Percentiles rank a stretch among this genome's conserved stretches.
These are phyloP conservation scores for Cryptosporidium sp. DNA, from an alignment of 169 alveolate species.

Conservation along the genomic window DNA sequence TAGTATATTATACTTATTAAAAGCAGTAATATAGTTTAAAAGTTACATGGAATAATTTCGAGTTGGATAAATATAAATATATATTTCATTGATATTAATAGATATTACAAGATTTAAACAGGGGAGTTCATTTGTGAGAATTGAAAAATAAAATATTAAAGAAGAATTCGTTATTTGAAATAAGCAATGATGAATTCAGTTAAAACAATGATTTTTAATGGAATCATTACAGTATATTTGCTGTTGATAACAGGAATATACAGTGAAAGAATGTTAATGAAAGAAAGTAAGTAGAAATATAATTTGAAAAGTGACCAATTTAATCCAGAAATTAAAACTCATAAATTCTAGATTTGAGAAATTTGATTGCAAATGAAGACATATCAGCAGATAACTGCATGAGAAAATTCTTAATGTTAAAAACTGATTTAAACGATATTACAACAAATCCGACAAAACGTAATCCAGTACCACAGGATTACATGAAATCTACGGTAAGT, in stretches of 20 bases:
- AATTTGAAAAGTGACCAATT: background rate
- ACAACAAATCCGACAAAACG: constrained; percentile 70
- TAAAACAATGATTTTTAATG: background rate
- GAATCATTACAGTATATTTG: background rate
- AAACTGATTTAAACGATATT: constrained; percentile 38
- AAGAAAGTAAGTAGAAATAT: background rate
- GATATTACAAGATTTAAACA: background rate
- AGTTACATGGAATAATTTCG: constrained; percentile 22
- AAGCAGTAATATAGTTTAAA: background rate
- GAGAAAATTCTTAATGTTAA: constrained; percentile 49
- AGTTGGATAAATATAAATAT: background rate
- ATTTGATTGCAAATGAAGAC: constrained; percentile 16
- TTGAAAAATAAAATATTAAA: background rate
- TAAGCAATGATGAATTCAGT: background rate
- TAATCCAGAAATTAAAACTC: background rate
- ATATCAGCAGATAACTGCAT: constrained; percentile 40
- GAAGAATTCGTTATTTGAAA: background rate
- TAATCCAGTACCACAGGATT: constrained; percentile 65
- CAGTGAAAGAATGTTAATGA: background rate
- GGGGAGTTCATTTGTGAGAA: background rate
- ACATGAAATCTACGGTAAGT: constrained; percentile 56
- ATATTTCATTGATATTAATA: background rate
- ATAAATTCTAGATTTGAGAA: background rate
- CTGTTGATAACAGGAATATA: constrained; percentile 5
- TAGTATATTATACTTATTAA: background rate